Conservation (phyloP, 139 green algal genomes). For the Chlorella ohadii region DNA sequence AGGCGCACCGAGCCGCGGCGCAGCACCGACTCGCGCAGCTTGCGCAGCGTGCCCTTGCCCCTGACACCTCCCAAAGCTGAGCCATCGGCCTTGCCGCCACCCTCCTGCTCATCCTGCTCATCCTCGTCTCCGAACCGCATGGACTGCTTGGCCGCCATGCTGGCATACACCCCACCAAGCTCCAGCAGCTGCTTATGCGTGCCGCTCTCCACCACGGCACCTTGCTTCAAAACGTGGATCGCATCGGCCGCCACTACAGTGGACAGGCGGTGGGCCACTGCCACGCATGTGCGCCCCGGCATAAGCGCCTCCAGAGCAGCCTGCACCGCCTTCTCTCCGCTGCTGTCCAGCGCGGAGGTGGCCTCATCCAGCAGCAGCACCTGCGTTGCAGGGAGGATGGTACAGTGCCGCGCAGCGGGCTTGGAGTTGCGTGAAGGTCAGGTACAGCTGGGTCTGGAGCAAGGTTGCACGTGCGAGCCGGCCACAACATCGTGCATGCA, state of each 20-base stretch:
- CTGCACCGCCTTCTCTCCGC: constrained; percentile 59
- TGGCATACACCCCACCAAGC: constrained; percentile 61
- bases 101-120: not conserved
- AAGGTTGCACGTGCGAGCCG: too few species aligned
- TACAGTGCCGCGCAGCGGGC: too few species aligned
- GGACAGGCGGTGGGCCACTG: constrained; percentile 69
- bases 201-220: constrained; percentile 67
- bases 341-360: constrained; percentile 87
- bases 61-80: not conserved
- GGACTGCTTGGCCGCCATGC: constrained; percentile 72
- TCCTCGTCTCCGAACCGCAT: not conserved
- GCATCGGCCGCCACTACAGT: constrained; percentile 61
- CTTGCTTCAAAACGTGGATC: constrained; percentile 59
- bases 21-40: constrained; percentile 8
- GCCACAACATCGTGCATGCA: too few species aligned
- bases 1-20: constrained; percentile 24
- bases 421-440: too few species aligned
- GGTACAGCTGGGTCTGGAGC: too few species aligned
- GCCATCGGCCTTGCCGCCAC: not conserved
- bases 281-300: constrained; percentile 54
- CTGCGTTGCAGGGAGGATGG: not conserved
- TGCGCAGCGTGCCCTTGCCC: not conserved
- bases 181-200: constrained; percentile 70
- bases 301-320: constrained; percentile 63
- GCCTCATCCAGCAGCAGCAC: constrained; percentile 90